Conservation (phyloP, 202 grass and related monocot species). For the Panicum hallii region DNA sequence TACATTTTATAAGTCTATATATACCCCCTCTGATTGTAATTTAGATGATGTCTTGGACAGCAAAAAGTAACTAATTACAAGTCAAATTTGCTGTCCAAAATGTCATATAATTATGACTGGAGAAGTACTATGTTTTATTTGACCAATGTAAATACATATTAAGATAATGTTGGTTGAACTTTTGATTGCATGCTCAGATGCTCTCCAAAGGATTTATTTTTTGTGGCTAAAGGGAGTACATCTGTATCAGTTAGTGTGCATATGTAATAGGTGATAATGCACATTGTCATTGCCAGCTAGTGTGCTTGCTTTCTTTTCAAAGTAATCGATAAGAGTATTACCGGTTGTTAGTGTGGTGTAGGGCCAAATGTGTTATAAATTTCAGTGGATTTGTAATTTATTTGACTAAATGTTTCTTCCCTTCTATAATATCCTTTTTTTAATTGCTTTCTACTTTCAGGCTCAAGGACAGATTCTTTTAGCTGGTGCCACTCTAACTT, state of each 20-base stretch:
- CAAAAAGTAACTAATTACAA: too few species aligned
- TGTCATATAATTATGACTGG: too few species aligned
- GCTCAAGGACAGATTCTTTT: slow-evolving; percentile 88
- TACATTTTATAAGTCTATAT: neutral
- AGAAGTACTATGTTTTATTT: neutral
- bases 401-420: slow-evolving; percentile 33
- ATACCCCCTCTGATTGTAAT: too few species aligned
- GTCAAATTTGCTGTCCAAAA: too few species aligned
- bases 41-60: too few species aligned
- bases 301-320: neutral
- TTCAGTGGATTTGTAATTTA: slow-evolving; percentile 2
- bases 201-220: neutral
- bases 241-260: slow-evolving; percentile 27
- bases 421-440: slow-evolving; percentile 27
- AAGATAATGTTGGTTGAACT: neutral
- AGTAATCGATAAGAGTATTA: slow-evolving; percentile 3
- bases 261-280: slow-evolving; percentile 7
- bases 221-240: slow-evolving; percentile 3
- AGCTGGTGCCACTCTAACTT: slow-evolving; percentile 70
- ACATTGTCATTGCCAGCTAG: slow-evolving; percentile 1
- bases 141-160: neutral
- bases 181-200: neutral
- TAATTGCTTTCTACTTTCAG: slow-evolving; percentile 55
- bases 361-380: neutral
- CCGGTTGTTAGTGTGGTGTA: slow-evolving; percentile 26